Base-by-base conservation (phyloP, 2,329 filamentous ascomycete species). In the Colletotrichum sp. region DNA sequence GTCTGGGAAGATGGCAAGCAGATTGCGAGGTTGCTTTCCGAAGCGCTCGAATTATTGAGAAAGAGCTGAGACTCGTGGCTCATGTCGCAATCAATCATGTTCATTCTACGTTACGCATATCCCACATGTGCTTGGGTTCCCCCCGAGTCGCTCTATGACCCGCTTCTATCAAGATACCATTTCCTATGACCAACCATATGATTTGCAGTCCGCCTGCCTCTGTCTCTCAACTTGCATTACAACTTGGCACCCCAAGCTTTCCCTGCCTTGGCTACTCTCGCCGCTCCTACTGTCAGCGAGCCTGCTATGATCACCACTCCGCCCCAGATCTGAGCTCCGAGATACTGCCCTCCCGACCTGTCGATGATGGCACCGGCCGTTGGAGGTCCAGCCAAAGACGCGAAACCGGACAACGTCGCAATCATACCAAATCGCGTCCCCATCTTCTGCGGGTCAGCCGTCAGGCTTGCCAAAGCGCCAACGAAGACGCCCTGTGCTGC, bases 1-100 rank as follows among this genome's bases (percentile, higher is more conserved):
- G 86, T 93, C 4, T 94, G 92, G 91, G 81, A 89, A 81, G 87
- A 90, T 74, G 93, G 93, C 19, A 81, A 82, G 39, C 89, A 92
- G 78, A 82, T 94, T 65, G 91, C 89, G 32, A 84, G 84, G 68
- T 83, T 90, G 22, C 81, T 90, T 57, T 79, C 79, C n/a, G 79
- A 83, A 68, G 80, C 82, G 22, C 62, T 77, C n/a, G 49, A 34
- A 11, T 39, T 65, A 39, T 52, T 77, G 36, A 70, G 52, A 49
- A 71, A 63, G 52, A 67, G 27, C 6, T 76, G 19, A 39, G 9
- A 32, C 22, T 8, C n/a, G 29, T 29, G 27, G 15, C 32, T 12
- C 25, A 29, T 55, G 12, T 49, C n/a, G 19, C 27, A 68, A 29
- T 15, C 34, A 29, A 34, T 15, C 55, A 19, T 66, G 13, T 44